Base-by-base conservation (phyloP, 768 basidiomycete species). In the Coprinellus micaceus region DNA sequence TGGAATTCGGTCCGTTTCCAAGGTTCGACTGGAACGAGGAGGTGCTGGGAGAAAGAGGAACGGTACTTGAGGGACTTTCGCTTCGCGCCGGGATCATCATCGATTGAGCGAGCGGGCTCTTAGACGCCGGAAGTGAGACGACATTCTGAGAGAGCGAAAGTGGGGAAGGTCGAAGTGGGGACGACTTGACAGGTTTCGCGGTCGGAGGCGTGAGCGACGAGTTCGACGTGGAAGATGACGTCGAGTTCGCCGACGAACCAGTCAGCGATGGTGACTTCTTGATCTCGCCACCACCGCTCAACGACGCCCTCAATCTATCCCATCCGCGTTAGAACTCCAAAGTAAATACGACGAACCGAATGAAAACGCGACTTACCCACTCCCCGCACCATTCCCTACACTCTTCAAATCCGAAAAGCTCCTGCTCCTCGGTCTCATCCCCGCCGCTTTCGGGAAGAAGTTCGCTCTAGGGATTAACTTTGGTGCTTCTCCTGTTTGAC, bases 401-500 rank as follows among this genome's bases (percentile, higher is more conserved):
- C 47, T 48, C 33, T 51, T 51, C 30, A 51, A 30, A 36, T 51
- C 86, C 9, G 89, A 91, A 64, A 92, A 92, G 59, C 89, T 91
- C 62, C 88, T 71, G 21, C 88, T 90, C 49, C 89, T 68, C 4
- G 90, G 91, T 4, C 90, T 71, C 9, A 73, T 62, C 2, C 74
- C 74, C 6, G 76, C 74, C 9, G 73, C 74, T 54, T 78, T 77
- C 0, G 89, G 88, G 55, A 82, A 76, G 63, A 91, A 89, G 46
- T 86, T 85, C 0, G 85, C 74, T 13, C 86, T 69, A 0, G 81
- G 85, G 25, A 88, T 75, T 4, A 64, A 66, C 1, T 62, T 68
- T 37, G 61, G 57, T 24, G 29, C 24, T 39, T 60, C 52, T 36
- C 55, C 43, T n/a, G n/a, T n/a, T n/a, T n/a, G n/a, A n/a, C n/a